A percentile compares a stretch with the other conserved stretches of the same genome.
Evolutionary conservation across 805 yeast genomes (phyloP).

Genomic region (Priceomyces medius): DNA sequence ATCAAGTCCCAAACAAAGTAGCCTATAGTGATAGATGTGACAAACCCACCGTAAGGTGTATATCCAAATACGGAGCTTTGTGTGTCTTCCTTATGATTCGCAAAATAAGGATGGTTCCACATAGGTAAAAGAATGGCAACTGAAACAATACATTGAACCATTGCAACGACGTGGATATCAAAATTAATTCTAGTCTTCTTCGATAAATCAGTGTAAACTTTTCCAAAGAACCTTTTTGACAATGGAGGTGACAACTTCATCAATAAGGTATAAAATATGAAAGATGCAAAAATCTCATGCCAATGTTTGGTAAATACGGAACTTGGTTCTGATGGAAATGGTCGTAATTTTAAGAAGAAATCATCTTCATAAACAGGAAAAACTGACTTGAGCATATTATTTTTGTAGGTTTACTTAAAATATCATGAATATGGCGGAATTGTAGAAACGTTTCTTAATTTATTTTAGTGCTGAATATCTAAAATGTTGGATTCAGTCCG

Average conservation of each 20-base stretch:
- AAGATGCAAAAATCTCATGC: slow-evolving; percentile 70
- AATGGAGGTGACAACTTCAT: slow-evolving; percentile 54
- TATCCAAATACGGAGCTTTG: slow-evolving; percentile 52
- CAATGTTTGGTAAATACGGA: slow-evolving; percentile 52
- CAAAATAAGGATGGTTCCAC: slow-evolving; percentile 54
- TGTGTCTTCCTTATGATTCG: slow-evolving; percentile 42
- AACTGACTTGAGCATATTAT: slow-evolving; percentile 1
- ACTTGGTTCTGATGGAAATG: slow-evolving; percentile 47
- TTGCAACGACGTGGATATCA: slow-evolving; percentile 87
- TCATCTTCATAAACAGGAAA: slow-evolving; percentile 36
- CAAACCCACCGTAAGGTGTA: slow-evolving; percentile 74
- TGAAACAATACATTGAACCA: slow-evolving; percentile 76
- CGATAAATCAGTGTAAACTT: slow-evolving; percentile 48
- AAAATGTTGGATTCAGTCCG: too few relatives aligned
- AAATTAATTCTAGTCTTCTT: slow-evolving; percentile 62
- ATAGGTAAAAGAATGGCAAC: slow-evolving; percentile 60
- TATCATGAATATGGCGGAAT: too few relatives aligned
- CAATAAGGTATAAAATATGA: slow-evolving; percentile 57
- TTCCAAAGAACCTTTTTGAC: slow-evolving; percentile 50
- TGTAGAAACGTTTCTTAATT: too few relatives aligned
- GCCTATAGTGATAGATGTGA: slow-evolving; percentile 71
- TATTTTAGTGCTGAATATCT: too few relatives aligned
- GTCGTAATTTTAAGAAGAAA: slow-evolving; percentile 43
- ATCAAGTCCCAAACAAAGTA: slow-evolving; percentile 89
- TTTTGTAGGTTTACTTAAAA: background rate